Evolutionary conservation across 2,329 filamentous ascomycete genomes (phyloP), one percentile per base, ranked within the genome.

Genomic region (Berkeleyomyces basicola): DNA sequence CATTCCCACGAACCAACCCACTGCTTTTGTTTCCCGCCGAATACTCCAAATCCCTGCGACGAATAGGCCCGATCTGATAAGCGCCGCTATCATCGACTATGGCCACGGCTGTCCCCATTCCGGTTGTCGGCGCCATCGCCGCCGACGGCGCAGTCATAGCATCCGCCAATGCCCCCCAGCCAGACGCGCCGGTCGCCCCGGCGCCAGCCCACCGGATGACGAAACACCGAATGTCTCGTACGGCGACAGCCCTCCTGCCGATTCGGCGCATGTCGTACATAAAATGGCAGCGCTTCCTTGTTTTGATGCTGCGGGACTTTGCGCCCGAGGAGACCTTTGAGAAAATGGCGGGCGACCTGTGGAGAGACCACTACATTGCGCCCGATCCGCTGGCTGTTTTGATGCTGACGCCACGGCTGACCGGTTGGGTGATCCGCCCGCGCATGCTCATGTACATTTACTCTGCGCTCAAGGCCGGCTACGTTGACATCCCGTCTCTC

Each of bases 371-470:
- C 66, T 80, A 79, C 1, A 71, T 86, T 7, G 74, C 78, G 3
- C 73, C 81, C 6, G 66, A 72, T 9, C 70, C 75, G 63, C 72
- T 85, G 66, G 80, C 82, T 72, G 78, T 84, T 66, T 70, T 86
- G 61, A 79, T 83, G 67, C 73, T 87, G 47, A 77, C 77, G 33
- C 83, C 83, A 2, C 76, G 76, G 51, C 72, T 74, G 23, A 70
- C 71, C 59, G 78, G 78, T 67, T 73, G 79, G 68, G 77, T 73
- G 63, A 77, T 83, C 68, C 82, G 86, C 67, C 80, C 81, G 7
- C 78, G 82, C 66, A 75, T 84, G 7, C 77, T 79, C 0, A 76
- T 74, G n/a, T 87, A 85, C 69, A 70, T 86, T 7, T 76, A 84
- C 66, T 73, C 77, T 16, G 76, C 86, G 57, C 74, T 79, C 51